Evolutionary conservation across 441 rosid genomes (phyloP).

Genomic region (Erodium chrysanthum): DNA sequence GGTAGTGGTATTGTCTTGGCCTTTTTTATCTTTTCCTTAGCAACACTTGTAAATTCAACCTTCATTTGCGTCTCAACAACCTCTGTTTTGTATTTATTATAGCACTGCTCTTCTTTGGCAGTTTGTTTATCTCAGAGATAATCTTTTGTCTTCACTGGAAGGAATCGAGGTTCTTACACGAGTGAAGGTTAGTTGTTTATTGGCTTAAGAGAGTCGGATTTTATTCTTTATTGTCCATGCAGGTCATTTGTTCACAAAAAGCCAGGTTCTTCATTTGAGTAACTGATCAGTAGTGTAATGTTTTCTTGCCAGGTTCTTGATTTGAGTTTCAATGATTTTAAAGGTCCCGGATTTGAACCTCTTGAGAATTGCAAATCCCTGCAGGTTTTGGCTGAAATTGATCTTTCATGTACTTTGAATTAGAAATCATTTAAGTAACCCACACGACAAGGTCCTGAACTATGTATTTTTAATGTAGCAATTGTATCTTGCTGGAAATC

Average conservation of each 20-base stretch:
- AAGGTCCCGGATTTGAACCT: conserved; percentile 98
- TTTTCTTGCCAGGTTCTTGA: conserved; percentile 79
- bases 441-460: conserved; percentile 22
- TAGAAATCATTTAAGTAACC: conserved; percentile 14
- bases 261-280: conserved; percentile 1
- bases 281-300: conserved; percentile 9
- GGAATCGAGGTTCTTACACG: conserved; percentile 88
- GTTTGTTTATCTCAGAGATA: conserved; percentile 98
- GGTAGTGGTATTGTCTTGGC: not conserved
- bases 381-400: conserved; percentile 52
- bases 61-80: not conserved
- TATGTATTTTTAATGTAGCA: conserved; percentile 47
- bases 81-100: not conserved
- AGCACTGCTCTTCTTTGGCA: conserved; percentile 31
- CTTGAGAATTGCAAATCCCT: conserved; percentile 81
- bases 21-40: not conserved
- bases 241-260: not conserved
- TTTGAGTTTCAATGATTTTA: conserved; percentile 97
- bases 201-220: not conserved
- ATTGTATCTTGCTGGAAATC: conserved; percentile 98
- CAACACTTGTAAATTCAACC: not conserved
- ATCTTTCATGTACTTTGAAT: conserved; percentile 14
- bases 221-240: conserved; percentile 10
- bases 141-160: conserved; percentile 74
- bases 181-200: conserved; percentile 65